phyloP scores from a whole-genome alignment of 139 green algal species.

The Raphidocelis subcapitata region DNA sequence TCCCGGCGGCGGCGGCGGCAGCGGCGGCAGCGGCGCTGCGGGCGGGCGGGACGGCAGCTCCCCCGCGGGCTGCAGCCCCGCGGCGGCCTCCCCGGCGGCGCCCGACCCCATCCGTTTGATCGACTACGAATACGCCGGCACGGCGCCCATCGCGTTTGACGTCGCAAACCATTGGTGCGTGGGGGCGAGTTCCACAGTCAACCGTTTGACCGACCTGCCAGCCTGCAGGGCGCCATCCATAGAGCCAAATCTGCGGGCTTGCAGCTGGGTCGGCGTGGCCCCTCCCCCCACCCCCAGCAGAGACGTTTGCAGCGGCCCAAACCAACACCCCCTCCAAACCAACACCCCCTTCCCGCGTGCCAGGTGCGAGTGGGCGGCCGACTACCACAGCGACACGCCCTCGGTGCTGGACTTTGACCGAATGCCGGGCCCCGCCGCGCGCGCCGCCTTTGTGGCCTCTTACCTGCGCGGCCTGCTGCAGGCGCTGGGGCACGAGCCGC shows the following conservation, averaged over 20 bases:
- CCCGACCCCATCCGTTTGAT: slow-evolving; percentile 48
- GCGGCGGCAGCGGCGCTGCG: not conserved
- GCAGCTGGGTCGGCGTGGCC: too few species aligned
- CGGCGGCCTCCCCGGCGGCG: too few species aligned
- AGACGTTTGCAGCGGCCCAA: too few species aligned
- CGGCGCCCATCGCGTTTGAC: slow-evolving; percentile 56
- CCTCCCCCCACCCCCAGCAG: too few species aligned
- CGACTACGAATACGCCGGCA: slow-evolving; percentile 69
- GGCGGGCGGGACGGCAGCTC: not conserved
- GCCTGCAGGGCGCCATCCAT: too few species aligned
- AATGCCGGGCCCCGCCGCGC: slow-evolving; percentile 48
- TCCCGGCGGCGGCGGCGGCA: not conserved
- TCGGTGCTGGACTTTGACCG: slow-evolving; percentile 45
- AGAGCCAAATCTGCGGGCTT: too few species aligned
- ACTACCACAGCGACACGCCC: slow-evolving; percentile 53
- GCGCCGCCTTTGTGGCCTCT: slow-evolving; percentile 34
- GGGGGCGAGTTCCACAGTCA: too few species aligned
- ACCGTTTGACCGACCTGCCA: too few species aligned
- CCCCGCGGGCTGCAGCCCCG: too few species aligned
- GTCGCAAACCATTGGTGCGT: slow-evolving; percentile 80
- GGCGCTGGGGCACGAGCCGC: not conserved
- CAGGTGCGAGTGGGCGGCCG: slow-evolving; percentile 63
- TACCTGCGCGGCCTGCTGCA: slow-evolving; percentile 44
- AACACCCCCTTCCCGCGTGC: too few species aligned
- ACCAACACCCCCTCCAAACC: not conserved